A percentile compares a stretch with the other conserved stretches of the same genome.
These are phyloP conservation scores for Elongisporangium anandrum DNA, from an alignment of 352 stramenopile genomes.

Conservation along the genomic window DNA sequence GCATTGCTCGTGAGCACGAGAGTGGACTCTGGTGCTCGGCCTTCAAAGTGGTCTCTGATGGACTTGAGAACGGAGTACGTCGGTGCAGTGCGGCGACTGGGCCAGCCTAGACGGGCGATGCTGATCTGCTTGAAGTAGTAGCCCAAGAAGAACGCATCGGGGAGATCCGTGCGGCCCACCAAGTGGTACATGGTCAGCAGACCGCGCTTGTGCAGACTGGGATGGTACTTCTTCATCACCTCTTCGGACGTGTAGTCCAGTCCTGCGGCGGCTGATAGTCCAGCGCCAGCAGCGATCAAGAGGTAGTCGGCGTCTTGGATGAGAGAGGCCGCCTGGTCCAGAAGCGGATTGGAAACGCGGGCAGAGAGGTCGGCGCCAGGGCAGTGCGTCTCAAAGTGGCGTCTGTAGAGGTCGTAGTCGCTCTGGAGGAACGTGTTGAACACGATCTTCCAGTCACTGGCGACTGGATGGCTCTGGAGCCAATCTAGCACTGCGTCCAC, in stretches of 20 bases:
- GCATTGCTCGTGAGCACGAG: conserved; percentile 73
- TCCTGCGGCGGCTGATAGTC: conserved; percentile 62
- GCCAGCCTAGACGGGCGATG: conserved; percentile 46
- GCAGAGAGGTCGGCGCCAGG: conserved; percentile 18
- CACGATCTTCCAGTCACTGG: conserved; percentile 43
- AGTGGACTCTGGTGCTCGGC: conserved; percentile 18
- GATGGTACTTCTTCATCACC: conserved; percentile 63
- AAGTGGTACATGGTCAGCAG: conserved; percentile 55
- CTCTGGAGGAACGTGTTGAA: conserved; percentile 69
- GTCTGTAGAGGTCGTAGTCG: conserved; percentile 55
- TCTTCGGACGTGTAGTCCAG: conserved; percentile 66
- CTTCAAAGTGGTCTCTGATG: conserved; percentile 37
- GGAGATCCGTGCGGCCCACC: conserved; percentile 50
- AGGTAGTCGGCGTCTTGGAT: conserved; percentile 57
- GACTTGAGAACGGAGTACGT: conserved; percentile 52
- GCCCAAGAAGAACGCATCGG: conserved; percentile 42
- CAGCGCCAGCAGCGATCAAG: conserved; percentile 52
- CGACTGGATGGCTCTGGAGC: conserved; percentile 29
- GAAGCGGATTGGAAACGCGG: conserved; percentile 8
- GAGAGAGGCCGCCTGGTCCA: conserved; percentile 1
- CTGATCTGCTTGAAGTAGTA: conserved; percentile 66
- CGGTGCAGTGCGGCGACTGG: conserved; percentile 32
- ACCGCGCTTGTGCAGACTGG: conserved; percentile 33
- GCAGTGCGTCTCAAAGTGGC: conserved; percentile 18
- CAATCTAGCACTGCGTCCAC: conserved; percentile 44